Percentiles rank a stretch among this genome's conserved stretches.
These are phyloP conservation scores for Lichtheimia ornata DNA, from an alignment of 371 early-diverging fungal genomes.

Conservation along the genomic window DNA sequence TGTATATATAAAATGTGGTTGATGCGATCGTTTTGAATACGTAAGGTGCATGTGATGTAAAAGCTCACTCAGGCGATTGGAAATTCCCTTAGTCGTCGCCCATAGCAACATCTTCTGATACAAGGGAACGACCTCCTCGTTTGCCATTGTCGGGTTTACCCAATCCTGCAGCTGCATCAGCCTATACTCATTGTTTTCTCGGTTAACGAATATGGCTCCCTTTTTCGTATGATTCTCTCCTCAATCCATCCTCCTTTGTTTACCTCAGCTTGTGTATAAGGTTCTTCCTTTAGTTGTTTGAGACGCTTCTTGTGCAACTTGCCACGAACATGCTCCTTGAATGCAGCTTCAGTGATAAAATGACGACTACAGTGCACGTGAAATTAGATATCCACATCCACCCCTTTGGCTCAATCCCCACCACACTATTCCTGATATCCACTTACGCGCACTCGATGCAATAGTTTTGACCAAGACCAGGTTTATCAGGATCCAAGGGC, in stretches of 20 bases:
- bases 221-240: background rate
- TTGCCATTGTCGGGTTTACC: slow-evolving; percentile 49
- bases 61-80: too few relatives aligned
- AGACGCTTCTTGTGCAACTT: slow-evolving; percentile 63
- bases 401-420: background rate
- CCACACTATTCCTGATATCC: background rate
- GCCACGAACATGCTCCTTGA: slow-evolving; percentile 43
- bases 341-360: slow-evolving; percentile 42
- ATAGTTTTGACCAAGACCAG: slow-evolving; percentile 88
- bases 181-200: slow-evolving; percentile 22
- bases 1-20: too few relatives aligned
- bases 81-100: slow-evolving; percentile 19
- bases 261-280: slow-evolving; percentile 91
- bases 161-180: slow-evolving; percentile 51
- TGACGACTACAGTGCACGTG: slow-evolving; percentile 36
- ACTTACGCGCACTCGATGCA: slow-evolving; percentile 84
- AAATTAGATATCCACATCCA: slow-evolving; percentile 2
- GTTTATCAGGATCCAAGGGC: slow-evolving; percentile 82
- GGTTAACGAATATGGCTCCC: background rate
- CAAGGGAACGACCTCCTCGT: slow-evolving; percentile 35
- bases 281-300: slow-evolving; percentile 75
- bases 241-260: background rate
- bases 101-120: slow-evolving; percentile 36
- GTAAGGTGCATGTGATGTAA: too few relatives aligned
- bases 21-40: too few relatives aligned